Evolutionary conservation across 2,329 filamentous ascomycete species (phyloP), one percentile per base, ranked within the genome.

Genomic region (Myriosclerotinia curreyana): DNA sequence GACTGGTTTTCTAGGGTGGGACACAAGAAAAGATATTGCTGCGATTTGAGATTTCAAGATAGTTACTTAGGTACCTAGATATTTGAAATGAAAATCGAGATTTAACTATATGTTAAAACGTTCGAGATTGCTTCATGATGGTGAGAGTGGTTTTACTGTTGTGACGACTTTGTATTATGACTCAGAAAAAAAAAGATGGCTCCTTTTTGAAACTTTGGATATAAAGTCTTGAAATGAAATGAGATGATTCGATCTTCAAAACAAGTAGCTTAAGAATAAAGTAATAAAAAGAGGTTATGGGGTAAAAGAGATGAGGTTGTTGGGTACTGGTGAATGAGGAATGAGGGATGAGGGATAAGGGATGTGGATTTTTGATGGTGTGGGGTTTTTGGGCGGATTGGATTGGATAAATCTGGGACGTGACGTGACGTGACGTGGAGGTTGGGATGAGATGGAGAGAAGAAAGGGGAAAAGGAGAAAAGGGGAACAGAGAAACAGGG

Each of bases 1-100:
- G n/a, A 12, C n/a, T 38, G n/a, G 20, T 17, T 36, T 58, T n/a
- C 17, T 36, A 48, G 12, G 28, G 8, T n/a, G 48, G 42, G 42
- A 20, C 5, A 34, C 25, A 31, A 8, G 9, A 42, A 50, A 48
- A 25, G 1, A 54, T 48, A 36, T 62, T 38, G 36, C 49, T 54
- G 50, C 28, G n/a, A 48, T 58, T 36, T 36, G 42, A 8, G n/a
- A 48, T 58, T 48, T 48, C 8, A 48, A 53, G 20, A 54, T 62
- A 54, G n/a, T 44, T 54, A 44, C 40, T 60, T 20, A 28, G 11
- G 49, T 46, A 62, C 12, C 50, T 54, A 62, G 38, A 54, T 53
- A 46, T 54, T 62, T 54, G 60, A 62, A 6, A 54, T 36, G 44
- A 15, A 15, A 55, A 34, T 53, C 20, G 11, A 62, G 11, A 54